Evolutionary conservation across 768 basidiomycete genomes (phyloP), one percentile per base, ranked within the genome.

Genomic region (Stropharia rugosoannulata): DNA sequence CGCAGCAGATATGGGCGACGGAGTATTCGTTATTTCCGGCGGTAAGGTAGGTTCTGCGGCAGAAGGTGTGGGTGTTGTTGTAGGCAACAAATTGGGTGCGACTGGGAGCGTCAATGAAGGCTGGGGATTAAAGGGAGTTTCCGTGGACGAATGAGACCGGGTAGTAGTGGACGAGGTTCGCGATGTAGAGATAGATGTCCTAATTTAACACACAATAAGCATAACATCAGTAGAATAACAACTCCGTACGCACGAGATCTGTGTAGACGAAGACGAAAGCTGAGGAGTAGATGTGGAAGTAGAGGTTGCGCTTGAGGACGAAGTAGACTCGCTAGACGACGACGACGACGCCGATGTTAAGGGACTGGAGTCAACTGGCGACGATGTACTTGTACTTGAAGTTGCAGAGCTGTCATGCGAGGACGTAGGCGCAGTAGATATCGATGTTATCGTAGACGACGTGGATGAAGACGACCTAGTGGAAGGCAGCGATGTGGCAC

Each of bases 101-200:
- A 48, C 16, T 22, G 16, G 3, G 8, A 55, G 18, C 15, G 54
- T 55, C 35, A 45, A 48, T 3, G 54, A 45, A 47, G 54, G 54
- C 27, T 29, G 19, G 5, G 54, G 22, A 32, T 49, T 38, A 10
- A 18, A 18, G 5, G 45, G 10, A 4, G 22, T 32, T 18, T 35
- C 39, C 16, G 51, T 36, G 16, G 32, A 29, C 18, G 51, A 18
- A 25, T 42, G 8, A 18, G 39, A 51, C 49, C 48, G 36, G 37
- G 55, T 44, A 11, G 56, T 52, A 7, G 51, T 40, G 19, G 56
- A 35, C 11, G 51, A 53, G 11, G 61, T 57, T 12, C 46, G 57
- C 27, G 49, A 32, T 27, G 51, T 47, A 41, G 39, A 27, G 27
- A 7, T 36, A n/a, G 49, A 43, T 16, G 53, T 39, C 9, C 19